Percentiles rank a stretch among this genome's conserved stretches.
Conservation (phyloP, 805 yeast genomes). For the Nakazawaea anatomiae region DNA sequence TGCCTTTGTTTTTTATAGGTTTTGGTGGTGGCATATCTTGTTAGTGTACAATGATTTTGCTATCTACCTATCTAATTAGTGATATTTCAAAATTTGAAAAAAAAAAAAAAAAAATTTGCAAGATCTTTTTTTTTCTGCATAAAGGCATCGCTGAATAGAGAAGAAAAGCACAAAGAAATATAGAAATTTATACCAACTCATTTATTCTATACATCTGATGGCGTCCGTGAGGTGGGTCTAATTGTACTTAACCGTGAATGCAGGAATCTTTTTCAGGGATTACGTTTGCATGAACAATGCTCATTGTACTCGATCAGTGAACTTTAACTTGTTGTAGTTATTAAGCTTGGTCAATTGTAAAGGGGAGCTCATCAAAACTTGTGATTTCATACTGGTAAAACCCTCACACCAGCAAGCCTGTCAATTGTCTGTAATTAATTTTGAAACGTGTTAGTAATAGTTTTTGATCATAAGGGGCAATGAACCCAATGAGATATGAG, state of each 20-base stretch:
- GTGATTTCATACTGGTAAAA: slow-evolving; percentile 51
- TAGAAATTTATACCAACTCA: no score
- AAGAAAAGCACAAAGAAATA: no score
- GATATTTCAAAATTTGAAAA: neutral
- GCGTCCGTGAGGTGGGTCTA: no score
- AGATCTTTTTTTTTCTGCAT: neutral
- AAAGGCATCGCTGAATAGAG: neutral
- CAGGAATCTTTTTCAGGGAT: no score
- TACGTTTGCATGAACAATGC: no score
- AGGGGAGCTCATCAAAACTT: no score
- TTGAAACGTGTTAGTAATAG: neutral
- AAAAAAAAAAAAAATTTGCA: neutral
- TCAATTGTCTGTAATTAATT: slow-evolving; percentile 32
- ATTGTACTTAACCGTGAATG: no score
- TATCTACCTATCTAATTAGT: neutral
- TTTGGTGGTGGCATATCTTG: neutral
- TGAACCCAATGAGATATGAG: neutral
- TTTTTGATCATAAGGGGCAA: no score
- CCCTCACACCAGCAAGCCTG: slow-evolving; percentile 58
- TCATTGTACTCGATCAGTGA: no score
- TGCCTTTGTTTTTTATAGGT: neutral
- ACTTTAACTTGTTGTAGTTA: no score
- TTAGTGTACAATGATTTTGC: neutral
- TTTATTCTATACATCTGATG: no score
- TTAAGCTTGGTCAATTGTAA: no score